These are phyloP conservation scores for Keithomyces neogunnii DNA, from an alignment of 2,329 filamentous ascomycete species.

Conservation along the genomic window DNA sequence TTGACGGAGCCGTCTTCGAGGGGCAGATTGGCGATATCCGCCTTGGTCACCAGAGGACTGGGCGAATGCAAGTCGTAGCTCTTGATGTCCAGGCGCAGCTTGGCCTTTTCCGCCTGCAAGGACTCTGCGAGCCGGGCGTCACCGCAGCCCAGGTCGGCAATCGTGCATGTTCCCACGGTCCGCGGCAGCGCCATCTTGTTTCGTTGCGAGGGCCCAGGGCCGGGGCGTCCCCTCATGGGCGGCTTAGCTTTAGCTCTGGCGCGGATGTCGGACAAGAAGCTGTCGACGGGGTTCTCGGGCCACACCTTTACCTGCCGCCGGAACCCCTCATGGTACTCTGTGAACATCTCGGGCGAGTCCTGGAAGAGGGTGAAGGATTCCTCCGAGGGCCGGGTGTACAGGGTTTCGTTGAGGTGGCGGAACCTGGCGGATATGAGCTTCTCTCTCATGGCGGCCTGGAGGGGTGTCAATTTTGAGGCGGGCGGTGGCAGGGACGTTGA, in stretches of 20 bases:
- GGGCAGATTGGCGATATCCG: constrained; percentile 81
- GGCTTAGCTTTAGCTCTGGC: constrained; percentile 50
- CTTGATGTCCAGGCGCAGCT: constrained; percentile 64
- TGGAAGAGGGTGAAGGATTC: constrained; percentile 79
- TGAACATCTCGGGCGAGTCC: constrained; percentile 84
- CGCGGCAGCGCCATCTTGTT: constrained; percentile 53
- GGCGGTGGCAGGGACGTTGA: constrained; percentile 31
- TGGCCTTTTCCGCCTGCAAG: constrained; percentile 54
- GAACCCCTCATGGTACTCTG: constrained; percentile 94
- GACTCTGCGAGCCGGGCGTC: constrained; percentile 73
- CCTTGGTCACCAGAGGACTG: constrained; percentile 68
- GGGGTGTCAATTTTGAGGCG: constrained; percentile 67
- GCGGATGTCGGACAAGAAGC: constrained; percentile 67
- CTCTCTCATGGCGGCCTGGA: constrained; percentile 88
- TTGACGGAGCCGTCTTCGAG: constrained; percentile 68
- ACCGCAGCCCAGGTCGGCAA: constrained; percentile 90
- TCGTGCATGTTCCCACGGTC: constrained; percentile 62
- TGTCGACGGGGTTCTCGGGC: constrained; percentile 93
- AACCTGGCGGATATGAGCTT: constrained; percentile 94
- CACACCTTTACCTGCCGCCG: constrained; percentile 90
- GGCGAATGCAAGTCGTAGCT: constrained; percentile 84
- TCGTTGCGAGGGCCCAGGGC: constrained; percentile 17
- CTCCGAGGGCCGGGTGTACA: constrained; percentile 84
- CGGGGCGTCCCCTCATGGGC: constrained; percentile 20
- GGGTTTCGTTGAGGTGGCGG: constrained; percentile 91